A percentile compares a stretch with the other conserved stretches of the same genome.
Conservation (phyloP, 305 asterid genomes). For the Fraxinus latifolia region DNA sequence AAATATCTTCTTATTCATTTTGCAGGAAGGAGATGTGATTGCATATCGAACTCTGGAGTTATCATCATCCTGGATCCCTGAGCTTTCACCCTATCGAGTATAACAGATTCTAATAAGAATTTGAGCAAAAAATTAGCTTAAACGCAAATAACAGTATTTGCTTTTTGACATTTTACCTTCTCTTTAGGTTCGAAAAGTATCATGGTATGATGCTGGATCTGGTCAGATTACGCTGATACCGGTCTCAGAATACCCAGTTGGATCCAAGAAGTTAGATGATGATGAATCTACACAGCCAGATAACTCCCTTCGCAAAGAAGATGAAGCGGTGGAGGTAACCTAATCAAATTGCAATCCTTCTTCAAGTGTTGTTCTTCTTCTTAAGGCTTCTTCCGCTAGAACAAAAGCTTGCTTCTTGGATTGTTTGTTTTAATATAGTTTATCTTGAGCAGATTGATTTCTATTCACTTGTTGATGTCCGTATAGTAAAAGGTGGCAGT, state of each 20-base stretch:
- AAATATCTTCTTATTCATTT: conserved; percentile 8
- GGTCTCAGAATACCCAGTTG: conserved; percentile 63
- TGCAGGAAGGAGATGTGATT: conserved; percentile 84
- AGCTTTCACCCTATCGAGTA: conserved; percentile 77
- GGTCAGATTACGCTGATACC: conserved; percentile 48
- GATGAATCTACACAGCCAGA: conserved; percentile 44
- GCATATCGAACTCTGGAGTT: conserved; percentile 79
- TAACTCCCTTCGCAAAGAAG: conserved; percentile 58
- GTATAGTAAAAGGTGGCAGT: conserved; percentile 40
- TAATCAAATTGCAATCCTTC: conserved; percentile 1
- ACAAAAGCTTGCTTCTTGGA: background rate
- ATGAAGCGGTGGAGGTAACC: conserved; percentile 85
- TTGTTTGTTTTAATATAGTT: conserved; percentile 17
- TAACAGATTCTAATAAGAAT: conserved; percentile 11
- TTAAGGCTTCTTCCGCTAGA: background rate
- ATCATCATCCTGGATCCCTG: conserved; percentile 94
- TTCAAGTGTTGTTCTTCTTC: background rate
- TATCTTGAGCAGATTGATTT: conserved; percentile 60
- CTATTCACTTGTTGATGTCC: conserved; percentile 68
- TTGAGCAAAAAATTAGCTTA: conserved; percentile 11
- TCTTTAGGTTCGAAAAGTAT: conserved; percentile 74
- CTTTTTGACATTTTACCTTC: conserved; percentile 20
- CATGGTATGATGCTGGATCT: conserved; percentile 45
- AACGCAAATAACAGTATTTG: background rate
- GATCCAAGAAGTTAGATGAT: conserved; percentile 36